Percentiles rank a stretch among this genome's conserved stretches.
Conservation (phyloP, 306 rosid genomes). For the Cicer bijugum region DNA sequence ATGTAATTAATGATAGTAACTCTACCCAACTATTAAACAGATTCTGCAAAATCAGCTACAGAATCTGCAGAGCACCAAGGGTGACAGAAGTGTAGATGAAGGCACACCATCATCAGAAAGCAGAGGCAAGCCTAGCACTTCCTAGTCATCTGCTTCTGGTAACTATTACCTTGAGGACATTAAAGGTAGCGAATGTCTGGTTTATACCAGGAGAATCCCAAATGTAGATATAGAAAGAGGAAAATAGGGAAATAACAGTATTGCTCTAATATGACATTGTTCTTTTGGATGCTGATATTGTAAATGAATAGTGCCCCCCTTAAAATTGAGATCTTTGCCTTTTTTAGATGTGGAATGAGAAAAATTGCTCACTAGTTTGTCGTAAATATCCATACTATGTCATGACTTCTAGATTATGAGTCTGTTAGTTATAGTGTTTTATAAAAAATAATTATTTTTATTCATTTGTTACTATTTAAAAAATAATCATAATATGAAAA, state of each 20-base stretch:
- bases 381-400: neutral
- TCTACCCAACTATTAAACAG: slow-evolving; percentile 44
- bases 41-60: slow-evolving; percentile 66
- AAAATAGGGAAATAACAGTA: slow-evolving; percentile 46
- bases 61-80: slow-evolving; percentile 56
- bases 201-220: slow-evolving; percentile 37
- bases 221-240: slow-evolving; percentile 54
- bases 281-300: slow-evolving; percentile 42
- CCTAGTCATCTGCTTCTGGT: slow-evolving; percentile 46
- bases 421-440: no score
- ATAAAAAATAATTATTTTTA: no score
- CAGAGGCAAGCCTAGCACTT: slow-evolving; percentile 62
- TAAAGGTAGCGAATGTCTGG: slow-evolving; percentile 6
- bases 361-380: slow-evolving; percentile 1
- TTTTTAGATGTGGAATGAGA: slow-evolving; percentile 13
- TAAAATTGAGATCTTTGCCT: slow-evolving; percentile 28
- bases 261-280: slow-evolving; percentile 42
- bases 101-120: slow-evolving; percentile 49
- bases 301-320: slow-evolving; percentile 44
- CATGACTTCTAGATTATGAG: slow-evolving; percentile 1
- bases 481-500: no score
- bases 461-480: no score
- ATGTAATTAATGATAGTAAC: slow-evolving; percentile 6
- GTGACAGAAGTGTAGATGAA: slow-evolving; percentile 44
- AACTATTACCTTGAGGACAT: slow-evolving; percentile 34